phyloP scores from a whole-genome alignment of 805 yeast genomes.

The Yarrowia porcina region DNA sequence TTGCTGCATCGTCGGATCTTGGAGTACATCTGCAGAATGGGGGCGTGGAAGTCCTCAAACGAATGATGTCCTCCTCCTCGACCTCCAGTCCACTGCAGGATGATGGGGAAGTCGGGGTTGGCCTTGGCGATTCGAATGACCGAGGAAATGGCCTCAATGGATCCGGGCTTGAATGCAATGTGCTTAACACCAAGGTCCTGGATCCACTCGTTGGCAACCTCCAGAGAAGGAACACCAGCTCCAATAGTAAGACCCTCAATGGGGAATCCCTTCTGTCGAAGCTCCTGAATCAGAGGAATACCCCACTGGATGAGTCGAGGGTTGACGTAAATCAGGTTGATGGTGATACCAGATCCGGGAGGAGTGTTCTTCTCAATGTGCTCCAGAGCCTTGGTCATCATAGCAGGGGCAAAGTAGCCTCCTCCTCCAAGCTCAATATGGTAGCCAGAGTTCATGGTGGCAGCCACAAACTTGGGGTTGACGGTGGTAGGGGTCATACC shows the following conservation, averaged over 20 bases:
- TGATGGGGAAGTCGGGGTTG: slow-evolving; percentile 94
- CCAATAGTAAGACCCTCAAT: slow-evolving; percentile 95
- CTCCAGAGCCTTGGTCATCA: slow-evolving; percentile 72
- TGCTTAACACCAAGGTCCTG: slow-evolving; percentile 88
- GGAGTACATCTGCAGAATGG: slow-evolving; percentile 91
- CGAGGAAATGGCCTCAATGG: slow-evolving; percentile 85
- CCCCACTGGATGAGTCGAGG: slow-evolving; percentile 99
- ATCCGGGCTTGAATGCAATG: slow-evolving; percentile 96
- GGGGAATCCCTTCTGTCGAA: slow-evolving; percentile 91
- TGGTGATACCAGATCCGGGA: slow-evolving; percentile 88
- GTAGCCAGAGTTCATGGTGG: slow-evolving; percentile 93
- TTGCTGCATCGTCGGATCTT: slow-evolving; percentile 88
- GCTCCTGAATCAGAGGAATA: slow-evolving; percentile 85
- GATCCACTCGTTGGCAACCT: slow-evolving; percentile 95
- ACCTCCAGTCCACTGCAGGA: slow-evolving; percentile 99
- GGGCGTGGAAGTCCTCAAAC: slow-evolving; percentile 98
- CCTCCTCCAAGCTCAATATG: slow-evolving; percentile 99
- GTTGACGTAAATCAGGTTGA: slow-evolving; percentile 91
- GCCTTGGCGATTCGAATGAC: slow-evolving; percentile 89
- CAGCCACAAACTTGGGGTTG: slow-evolving; percentile 88
- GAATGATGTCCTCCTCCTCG: slow-evolving; percentile 99
- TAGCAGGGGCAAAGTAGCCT: slow-evolving; percentile 79
- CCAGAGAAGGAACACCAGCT: slow-evolving; percentile 99
- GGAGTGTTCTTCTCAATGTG: slow-evolving; percentile 62
- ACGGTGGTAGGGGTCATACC: slow-evolving; percentile 99